phyloP scores from a whole-genome alignment of 78 protist genomes.

The Dictyostelium discoideum region DNA sequence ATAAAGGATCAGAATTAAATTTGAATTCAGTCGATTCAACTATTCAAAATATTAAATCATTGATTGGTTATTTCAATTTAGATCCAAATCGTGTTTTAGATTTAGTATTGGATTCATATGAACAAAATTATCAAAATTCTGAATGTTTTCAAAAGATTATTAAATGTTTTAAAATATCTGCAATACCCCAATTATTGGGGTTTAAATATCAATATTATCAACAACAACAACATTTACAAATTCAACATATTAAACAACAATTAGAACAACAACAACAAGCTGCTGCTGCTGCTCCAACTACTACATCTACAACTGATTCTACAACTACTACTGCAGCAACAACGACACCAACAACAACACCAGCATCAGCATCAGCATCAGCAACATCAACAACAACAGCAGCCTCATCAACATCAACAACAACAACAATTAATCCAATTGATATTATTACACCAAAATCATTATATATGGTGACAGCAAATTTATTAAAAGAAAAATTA shows the following conservation, averaged over 20 bases:
- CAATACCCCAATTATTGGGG: slow-evolving; percentile 74
- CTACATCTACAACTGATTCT: not conserved
- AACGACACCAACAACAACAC: not conserved
- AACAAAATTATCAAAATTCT: slow-evolving; percentile 33
- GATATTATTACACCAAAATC: slow-evolving; percentile 41
- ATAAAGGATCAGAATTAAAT: slow-evolving; percentile 50
- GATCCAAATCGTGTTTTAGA: slow-evolving; percentile 91
- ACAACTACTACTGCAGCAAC: not conserved
- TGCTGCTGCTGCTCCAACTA: not conserved
- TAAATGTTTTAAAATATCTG: slow-evolving; percentile 14
- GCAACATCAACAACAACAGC: not conserved
- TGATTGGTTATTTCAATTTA: slow-evolving; percentile 86
- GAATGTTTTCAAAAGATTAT: slow-evolving; percentile 22
- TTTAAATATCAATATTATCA: slow-evolving; percentile 64
- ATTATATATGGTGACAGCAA: slow-evolving; percentile 42
- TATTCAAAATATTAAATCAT: slow-evolving; percentile 48
- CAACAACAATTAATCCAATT: not conserved
- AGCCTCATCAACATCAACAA: not conserved
- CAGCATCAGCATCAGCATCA: not conserved
- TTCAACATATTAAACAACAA: slow-evolving; percentile 7
- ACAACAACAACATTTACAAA: not conserved
- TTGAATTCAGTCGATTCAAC: slow-evolving; percentile 12
- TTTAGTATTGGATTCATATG: slow-evolving; percentile 77
- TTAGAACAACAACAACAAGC: not conserved
- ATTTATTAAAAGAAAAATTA: slow-evolving; percentile 14